Evolutionary conservation across 148 eudicot genomes (phyloP).

Genomic region (Heliamphora exappendiculata): DNA sequence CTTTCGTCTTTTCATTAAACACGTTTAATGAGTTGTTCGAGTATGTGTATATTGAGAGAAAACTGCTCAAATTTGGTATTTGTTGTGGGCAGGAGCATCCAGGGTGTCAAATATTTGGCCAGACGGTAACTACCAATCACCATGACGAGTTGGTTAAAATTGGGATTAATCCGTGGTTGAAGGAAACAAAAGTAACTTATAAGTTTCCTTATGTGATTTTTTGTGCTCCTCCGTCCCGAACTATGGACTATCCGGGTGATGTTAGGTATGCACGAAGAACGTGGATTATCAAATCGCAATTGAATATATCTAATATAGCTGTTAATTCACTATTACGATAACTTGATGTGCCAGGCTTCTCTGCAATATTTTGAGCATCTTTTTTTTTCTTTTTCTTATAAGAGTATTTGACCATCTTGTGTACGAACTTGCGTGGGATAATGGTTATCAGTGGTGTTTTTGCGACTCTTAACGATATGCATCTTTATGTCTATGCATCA

Average conservation of each 20-base stretch:
- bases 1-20: background rate
- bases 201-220: slow-evolving; percentile 73
- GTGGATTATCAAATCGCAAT: background rate
- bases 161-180: slow-evolving; percentile 63
- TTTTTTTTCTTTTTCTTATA: background rate
- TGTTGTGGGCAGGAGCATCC: slow-evolving; percentile 51
- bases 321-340: background rate
- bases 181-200: slow-evolving; percentile 31
- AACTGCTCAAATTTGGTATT: background rate
- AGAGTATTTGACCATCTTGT: background rate
- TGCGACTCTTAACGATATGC: background rate
- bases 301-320: too few relatives aligned
- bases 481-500: background rate
- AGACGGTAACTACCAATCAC: slow-evolving; percentile 62
- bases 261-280: slow-evolving; percentile 38
- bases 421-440: background rate
- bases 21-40: background rate
- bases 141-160: slow-evolving; percentile 64
- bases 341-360: background rate
- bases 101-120: slow-evolving; percentile 62
- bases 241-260: slow-evolving; percentile 66
- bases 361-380: background rate
- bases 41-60: background rate
- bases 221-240: slow-evolving; percentile 78
- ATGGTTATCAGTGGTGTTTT: background rate